phyloP scores from a whole-genome alignment of 2,329 filamentous ascomycete species.

The Cytospora piceae region DNA sequence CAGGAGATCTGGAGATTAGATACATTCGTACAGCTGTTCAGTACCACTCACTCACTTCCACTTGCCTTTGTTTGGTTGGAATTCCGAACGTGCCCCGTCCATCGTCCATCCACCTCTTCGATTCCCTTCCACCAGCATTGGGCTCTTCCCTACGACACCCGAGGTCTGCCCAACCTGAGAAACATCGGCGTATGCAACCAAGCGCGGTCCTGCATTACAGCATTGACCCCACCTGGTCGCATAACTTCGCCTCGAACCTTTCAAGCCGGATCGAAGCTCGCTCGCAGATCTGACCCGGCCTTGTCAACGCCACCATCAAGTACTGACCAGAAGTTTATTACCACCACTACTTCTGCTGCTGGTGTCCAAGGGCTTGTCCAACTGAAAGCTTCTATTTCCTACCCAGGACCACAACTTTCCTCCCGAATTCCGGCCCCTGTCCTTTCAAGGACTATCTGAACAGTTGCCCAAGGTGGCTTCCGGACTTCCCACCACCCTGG shows the following conservation, averaged over 20 bases:
- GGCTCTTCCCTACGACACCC: not conserved
- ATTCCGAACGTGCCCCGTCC: not conserved
- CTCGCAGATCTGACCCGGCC: conserved; percentile 5
- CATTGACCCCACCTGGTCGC: conserved; percentile 29
- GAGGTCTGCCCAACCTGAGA: conserved; percentile 11
- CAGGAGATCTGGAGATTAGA: not conserved
- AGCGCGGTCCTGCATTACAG: conserved; percentile 24
- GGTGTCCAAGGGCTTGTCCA: not conserved
- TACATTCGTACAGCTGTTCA: not conserved
- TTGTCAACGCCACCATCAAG: conserved; percentile 12
- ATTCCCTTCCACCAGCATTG: conserved; percentile 6
- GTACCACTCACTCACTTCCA: not conserved
- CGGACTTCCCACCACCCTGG: conserved; percentile 54
- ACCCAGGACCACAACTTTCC: conserved; percentile 5
- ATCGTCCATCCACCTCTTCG: not conserved
- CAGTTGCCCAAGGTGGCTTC: conserved; percentile 64
- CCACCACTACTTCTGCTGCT: not conserved
- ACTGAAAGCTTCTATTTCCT: conserved; percentile 6
- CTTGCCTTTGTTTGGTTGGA: not conserved
- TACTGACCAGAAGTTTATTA: conserved; percentile 10
- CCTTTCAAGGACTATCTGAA: conserved; percentile 45
- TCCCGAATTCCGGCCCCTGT: conserved; percentile 37
- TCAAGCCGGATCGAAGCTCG: conserved; percentile 13
- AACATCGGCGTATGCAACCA: conserved; percentile 14
- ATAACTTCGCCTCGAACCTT: conserved; percentile 23